phyloP scores from a whole-genome alignment of 129 eudicot species.

The Arctium lappa region DNA sequence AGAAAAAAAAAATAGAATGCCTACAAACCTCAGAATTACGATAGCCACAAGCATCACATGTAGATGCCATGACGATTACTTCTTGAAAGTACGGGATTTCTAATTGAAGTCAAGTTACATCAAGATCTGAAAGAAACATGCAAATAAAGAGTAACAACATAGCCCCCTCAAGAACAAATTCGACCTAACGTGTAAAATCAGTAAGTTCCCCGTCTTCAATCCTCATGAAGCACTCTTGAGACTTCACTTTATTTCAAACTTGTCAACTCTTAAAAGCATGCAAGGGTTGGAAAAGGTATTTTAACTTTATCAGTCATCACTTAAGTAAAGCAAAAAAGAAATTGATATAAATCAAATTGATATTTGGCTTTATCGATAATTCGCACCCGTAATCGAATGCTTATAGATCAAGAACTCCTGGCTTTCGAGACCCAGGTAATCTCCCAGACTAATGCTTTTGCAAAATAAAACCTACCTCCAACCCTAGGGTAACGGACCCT shows the following conservation, averaged over 20 bases:
- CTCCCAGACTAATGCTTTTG: too few species aligned
- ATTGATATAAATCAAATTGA: too few species aligned
- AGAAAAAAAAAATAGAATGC: not conserved
- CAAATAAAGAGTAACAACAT: not conserved
- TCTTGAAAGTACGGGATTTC: constrained; percentile 96
- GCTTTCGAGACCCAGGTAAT: too few species aligned
- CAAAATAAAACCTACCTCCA: too few species aligned
- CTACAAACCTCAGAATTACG: constrained; percentile 87
- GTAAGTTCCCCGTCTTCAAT: not conserved
- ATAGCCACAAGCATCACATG: constrained; percentile 93
- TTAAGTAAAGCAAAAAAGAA: not conserved
- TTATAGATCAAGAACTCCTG: too few species aligned
- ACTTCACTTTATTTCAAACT: not conserved
- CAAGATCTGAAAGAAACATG: constrained; percentile 4
- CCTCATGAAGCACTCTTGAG: not conserved
- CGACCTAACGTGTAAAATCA: not conserved
- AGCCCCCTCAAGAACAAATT: not conserved
- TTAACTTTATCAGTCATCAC: too few species aligned
- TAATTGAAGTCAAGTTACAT: constrained; percentile 50
- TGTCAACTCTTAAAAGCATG: too few species aligned
- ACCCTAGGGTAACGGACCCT: too few species aligned
- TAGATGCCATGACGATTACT: constrained; percentile 93
- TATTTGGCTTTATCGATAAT: too few species aligned
- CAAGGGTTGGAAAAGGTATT: not conserved
- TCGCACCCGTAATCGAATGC: too few species aligned